Conservation (phyloP, 768 basidiomycete species). For the Clathrus columnatus region DNA sequence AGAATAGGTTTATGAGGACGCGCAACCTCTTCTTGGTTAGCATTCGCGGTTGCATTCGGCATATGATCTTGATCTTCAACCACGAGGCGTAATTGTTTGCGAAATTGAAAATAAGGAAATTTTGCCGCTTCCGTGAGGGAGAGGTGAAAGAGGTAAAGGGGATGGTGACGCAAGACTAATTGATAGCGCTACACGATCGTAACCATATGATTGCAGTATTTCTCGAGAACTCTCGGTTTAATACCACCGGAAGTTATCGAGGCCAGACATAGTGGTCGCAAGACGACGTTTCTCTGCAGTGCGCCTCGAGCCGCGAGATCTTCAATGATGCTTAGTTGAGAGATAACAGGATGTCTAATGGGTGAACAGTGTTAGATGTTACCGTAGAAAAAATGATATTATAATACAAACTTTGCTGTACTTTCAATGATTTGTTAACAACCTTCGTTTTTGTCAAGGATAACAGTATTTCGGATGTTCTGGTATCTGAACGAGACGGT, state of each 20-base stretch:
- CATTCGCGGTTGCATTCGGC: conserved; percentile 56
- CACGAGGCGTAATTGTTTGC: conserved; percentile 83
- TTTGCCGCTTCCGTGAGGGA: conserved; percentile 42
- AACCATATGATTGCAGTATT: conserved; percentile 78
- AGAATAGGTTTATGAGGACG: conserved; percentile 77
- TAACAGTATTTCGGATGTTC: conserved; percentile 84
- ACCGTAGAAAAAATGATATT: conserved; percentile 1
- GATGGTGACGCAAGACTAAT: conserved; percentile 33
- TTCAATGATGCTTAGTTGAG: conserved; percentile 81
- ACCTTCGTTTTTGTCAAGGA: conserved; percentile 75
- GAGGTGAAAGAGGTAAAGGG: conserved; percentile 58
- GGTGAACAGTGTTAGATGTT: conserved; percentile 9
- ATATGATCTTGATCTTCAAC: conserved; percentile 65
- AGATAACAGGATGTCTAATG: conserved; percentile 92
- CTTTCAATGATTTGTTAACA: conserved; percentile 88
- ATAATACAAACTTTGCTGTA: conserved; percentile 85
- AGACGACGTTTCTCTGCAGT: conserved; percentile 66
- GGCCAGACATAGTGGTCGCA: conserved; percentile 79
- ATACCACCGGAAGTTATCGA: conserved; percentile 80
- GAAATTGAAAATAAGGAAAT: conserved; percentile 61
- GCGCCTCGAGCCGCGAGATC: conserved; percentile 86
- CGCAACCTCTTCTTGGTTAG: conserved; percentile 38
- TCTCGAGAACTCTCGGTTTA: conserved; percentile 87
- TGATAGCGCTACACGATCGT: conserved; percentile 38
- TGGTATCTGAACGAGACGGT: conserved; percentile 87